Evolutionary conservation across 257 asterid species (phyloP).

Genomic region (Cynanchum wilfordii): DNA sequence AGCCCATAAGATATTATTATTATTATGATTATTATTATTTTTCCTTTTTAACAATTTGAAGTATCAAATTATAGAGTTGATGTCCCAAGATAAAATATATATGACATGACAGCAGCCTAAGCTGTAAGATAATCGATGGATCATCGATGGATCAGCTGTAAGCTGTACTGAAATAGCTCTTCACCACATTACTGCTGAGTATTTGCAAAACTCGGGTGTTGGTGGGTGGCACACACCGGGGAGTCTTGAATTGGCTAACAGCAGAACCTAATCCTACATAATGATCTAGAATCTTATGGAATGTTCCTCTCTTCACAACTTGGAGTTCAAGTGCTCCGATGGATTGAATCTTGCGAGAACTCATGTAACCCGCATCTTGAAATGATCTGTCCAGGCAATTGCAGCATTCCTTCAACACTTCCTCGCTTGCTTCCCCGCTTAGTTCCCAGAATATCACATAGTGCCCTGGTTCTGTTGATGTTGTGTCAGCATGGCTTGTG

Average conservation of each 20-base stretch:
- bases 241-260: constrained; percentile 97
- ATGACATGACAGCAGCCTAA: background rate
- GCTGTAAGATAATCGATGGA: background rate
- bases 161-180: constrained; percentile 76
- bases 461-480: constrained; percentile 58
- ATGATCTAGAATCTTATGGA: constrained; percentile 83
- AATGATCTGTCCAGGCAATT: constrained; percentile 75
- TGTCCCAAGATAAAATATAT: background rate
- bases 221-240: constrained; percentile 68
- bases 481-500: constrained; percentile 59
- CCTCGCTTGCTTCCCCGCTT: constrained; percentile 53
- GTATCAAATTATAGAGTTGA: background rate
- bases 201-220: constrained; percentile 56
- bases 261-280: constrained; percentile 87
- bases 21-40: too few species aligned
- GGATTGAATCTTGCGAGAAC: constrained; percentile 56
- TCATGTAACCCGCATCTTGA: constrained; percentile 67
- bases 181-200: constrained; percentile 40
- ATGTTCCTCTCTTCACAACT: constrained; percentile 65
- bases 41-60: constrained; percentile 1
- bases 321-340: constrained; percentile 79
- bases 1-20: background rate
- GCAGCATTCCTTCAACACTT: constrained; percentile 64
- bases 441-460: constrained; percentile 84
- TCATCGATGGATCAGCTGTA: constrained; percentile 22